Conservation (phyloP, 2,329 filamentous ascomycete species). For the Sporothrix brunneoviolacea region DNA sequence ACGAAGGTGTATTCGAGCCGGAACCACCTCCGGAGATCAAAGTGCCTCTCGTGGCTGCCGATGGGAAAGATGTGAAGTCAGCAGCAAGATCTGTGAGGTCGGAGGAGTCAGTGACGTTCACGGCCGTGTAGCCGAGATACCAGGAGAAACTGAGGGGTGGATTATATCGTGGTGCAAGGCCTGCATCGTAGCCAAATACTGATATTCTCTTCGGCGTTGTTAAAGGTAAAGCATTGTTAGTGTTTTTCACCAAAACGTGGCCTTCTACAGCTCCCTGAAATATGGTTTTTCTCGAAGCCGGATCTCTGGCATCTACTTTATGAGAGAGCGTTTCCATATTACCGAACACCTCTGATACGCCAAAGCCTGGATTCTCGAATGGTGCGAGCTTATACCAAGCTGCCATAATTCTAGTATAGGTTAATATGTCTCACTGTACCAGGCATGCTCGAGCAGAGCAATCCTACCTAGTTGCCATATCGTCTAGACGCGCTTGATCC, state of each 20-base stretch:
- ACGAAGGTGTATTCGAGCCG: too few relatives aligned
- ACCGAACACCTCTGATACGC: conserved; percentile 54
- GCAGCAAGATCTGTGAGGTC: too few relatives aligned
- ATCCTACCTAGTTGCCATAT: conserved; percentile 72
- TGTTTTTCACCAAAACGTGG: conserved; percentile 74
- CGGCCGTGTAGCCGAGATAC: too few relatives aligned
- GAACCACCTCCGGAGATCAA: too few relatives aligned
- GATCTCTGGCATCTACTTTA: conserved; percentile 41
- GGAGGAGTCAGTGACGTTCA: background rate
- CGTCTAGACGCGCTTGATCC: conserved; percentile 49
- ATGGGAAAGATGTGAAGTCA: too few relatives aligned
- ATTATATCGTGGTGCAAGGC: too few relatives aligned
- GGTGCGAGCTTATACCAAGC: too few relatives aligned
- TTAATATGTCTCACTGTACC: conserved; percentile 35
- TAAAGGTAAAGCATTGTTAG: conserved; percentile 55
- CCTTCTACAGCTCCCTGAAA: conserved; percentile 51
- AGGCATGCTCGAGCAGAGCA: conserved; percentile 52
- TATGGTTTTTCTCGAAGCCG: conserved; percentile 33
- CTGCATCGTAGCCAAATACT: conserved; percentile 55
- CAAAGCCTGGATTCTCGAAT: conserved; percentile 41
- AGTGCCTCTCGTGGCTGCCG: too few relatives aligned
- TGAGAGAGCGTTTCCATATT: conserved; percentile 45
- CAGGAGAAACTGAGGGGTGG: conserved; percentile 35
- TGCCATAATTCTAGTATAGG: too few relatives aligned
- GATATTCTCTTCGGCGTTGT: conserved; percentile 45